phyloP scores from a whole-genome alignment of 805 yeast species.

The Komagataella pseudopastoris region DNA sequence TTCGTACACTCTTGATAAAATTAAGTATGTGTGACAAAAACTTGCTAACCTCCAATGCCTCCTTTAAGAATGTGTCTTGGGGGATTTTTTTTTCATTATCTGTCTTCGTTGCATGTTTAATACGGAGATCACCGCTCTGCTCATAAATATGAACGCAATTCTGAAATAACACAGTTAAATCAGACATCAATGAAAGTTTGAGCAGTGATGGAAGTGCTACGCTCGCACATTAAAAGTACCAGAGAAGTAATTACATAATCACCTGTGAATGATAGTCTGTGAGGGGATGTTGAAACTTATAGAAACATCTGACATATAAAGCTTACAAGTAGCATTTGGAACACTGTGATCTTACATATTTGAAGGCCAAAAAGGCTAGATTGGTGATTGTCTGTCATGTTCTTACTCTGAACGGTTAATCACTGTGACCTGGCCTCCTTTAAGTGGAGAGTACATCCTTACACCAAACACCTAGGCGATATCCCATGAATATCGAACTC shows the following conservation, averaged over 20 bases:
- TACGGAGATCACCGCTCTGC: constrained; percentile 13
- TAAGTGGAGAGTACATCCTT: background rate
- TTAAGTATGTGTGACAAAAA: constrained; percentile 17
- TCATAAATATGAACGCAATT: constrained; percentile 32
- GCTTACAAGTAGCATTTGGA: no score
- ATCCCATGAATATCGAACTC: background rate
- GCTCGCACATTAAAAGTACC: background rate
- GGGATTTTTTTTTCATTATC: background rate
- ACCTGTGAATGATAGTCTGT: background rate
- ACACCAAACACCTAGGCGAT: background rate
- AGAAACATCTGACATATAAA: no score
- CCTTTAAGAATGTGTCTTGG: constrained; percentile 26
- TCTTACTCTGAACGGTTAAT: no score
- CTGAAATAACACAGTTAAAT: constrained; percentile 31
- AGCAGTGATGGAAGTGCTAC: background rate
- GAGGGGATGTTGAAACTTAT: background rate
- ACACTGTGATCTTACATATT: no score
- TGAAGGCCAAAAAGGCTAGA: no score
- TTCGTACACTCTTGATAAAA: constrained; percentile 20
- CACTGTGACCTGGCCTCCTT: background rate
- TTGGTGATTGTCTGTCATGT: no score
- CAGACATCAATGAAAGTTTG: constrained; percentile 21
- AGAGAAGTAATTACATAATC: background rate
- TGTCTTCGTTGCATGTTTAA: constrained; percentile 2
- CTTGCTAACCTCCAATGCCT: constrained; percentile 21